Base-by-base conservation (phyloP, 2,329 filamentous ascomycete species). In the Thelonectria rubi region DNA sequence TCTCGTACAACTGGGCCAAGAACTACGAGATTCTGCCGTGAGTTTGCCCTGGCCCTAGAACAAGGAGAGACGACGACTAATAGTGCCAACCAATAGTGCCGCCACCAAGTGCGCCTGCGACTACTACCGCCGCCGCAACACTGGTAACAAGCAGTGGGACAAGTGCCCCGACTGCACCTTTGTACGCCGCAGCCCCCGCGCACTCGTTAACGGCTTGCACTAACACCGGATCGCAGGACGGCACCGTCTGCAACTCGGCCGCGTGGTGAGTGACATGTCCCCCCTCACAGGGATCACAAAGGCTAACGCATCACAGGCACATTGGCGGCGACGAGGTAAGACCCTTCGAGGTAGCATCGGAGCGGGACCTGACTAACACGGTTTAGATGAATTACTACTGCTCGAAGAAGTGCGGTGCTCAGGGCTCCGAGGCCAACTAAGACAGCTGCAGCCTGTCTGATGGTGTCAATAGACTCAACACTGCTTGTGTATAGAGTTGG, bases 261-360 rank as follows among this genome's bases (percentile, higher is more conserved):
- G 55, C 34, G 6, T 37, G 34, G 34, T 37, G 14, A 37, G 34
- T 37, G 11, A 37, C 34, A 15, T 15, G 34, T 15, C 34, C 10
- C 15, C 34, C 14, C 15, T 7, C 34, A 7, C 34, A 37, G 12
- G 15, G 34, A 37, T 37, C 34, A 37, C 34, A 15, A 37, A 37
- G 14, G 34, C 34, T 37, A 37, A 37, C 34, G 34, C 2, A 15
- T 37, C 34, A n/a, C n/a, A 60, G 62, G 62, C 65, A 67, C 18
- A 67, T 67, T 43, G 65, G 65, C 10, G 65, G 65, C 37, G 65
- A 67, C 18, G 65, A 67, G 58, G 65, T 67, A 17, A 67, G 52
- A 40, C 40, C n/a, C 40, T 43, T 17, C 40, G 4, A 18, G 14
- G n/a, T 43, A 18, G 40, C 9, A 17, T 20, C 18, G 40, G n/a